phyloP scores from a whole-genome alignment of 2,329 filamentous ascomycete species.

The Ilyonectria destructans region DNA sequence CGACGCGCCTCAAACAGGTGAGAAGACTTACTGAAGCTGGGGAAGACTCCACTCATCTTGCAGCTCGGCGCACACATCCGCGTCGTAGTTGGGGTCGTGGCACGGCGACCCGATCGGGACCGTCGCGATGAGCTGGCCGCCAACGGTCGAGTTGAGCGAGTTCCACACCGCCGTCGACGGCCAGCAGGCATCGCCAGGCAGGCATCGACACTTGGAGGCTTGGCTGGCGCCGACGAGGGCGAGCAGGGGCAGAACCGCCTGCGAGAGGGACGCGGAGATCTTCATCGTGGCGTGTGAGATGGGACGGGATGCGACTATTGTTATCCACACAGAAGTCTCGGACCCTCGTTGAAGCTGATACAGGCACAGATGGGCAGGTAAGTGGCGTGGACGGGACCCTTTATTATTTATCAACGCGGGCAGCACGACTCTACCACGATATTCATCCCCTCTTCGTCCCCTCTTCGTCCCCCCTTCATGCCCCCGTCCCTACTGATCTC shows the following conservation, averaged over 20 bases:
- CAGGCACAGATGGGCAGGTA: conserved; percentile 9
- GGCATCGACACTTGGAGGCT: conserved; percentile 60
- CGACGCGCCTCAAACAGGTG: not conserved
- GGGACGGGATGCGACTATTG: not conserved
- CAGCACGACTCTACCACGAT: not conserved
- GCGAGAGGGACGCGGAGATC: conserved; percentile 25
- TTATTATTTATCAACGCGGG: not conserved
- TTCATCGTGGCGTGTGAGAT: conserved; percentile 35
- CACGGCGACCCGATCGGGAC: conserved; percentile 67
- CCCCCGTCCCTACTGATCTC: conserved; percentile 7
- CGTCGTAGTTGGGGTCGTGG: conserved; percentile 65
- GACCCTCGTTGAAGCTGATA: not conserved
- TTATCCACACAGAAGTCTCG: not conserved
- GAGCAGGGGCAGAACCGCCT: conserved; percentile 37
- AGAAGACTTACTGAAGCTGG: conserved; percentile 60
- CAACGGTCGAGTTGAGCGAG: conserved; percentile 66
- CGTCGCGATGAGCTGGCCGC: conserved; percentile 66
- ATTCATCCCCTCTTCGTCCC: not conserved
- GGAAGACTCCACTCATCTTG: conserved; percentile 62
- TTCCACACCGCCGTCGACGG: conserved; percentile 63
- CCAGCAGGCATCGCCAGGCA: conserved; percentile 69
- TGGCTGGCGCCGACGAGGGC: conserved; percentile 22
- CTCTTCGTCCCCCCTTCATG: not conserved
- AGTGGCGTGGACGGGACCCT: not conserved
- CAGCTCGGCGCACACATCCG: conserved; percentile 59